A percentile compares a stretch with the other conserved stretches of the same genome.
phyloP scores from a whole-genome alignment of 805 yeast species.

The Metschnikowia kunwiensis region DNA sequence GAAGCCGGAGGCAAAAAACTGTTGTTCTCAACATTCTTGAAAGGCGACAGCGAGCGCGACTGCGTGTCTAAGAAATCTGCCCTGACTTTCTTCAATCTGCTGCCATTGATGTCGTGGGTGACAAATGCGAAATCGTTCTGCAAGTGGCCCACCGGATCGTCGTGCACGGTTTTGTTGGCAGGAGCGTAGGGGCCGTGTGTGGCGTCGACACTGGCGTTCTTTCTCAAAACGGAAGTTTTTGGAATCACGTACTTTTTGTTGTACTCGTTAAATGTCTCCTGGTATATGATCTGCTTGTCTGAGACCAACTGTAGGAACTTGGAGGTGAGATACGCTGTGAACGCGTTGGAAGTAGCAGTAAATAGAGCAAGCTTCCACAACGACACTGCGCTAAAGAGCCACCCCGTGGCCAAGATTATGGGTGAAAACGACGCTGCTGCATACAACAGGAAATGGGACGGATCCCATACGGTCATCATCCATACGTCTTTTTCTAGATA shows the following conservation, averaged over 20 bases:
- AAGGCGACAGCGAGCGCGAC: slow-evolving; percentile 15
- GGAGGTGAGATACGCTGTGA: slow-evolving; percentile 39
- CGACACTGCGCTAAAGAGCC: slow-evolving; percentile 27
- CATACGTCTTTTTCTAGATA: slow-evolving; percentile 40
- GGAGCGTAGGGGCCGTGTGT: slow-evolving; percentile 38
- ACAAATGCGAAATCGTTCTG: slow-evolving; percentile 40
- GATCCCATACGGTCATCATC: slow-evolving; percentile 65
- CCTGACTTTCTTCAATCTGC: slow-evolving; percentile 18
- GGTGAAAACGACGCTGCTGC: slow-evolving; percentile 61
- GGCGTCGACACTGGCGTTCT: slow-evolving; percentile 63
- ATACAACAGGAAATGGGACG: slow-evolving; percentile 53
- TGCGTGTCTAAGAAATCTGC: slow-evolving; percentile 12
- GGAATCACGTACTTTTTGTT: slow-evolving; percentile 63
- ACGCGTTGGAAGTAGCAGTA: slow-evolving; percentile 29
- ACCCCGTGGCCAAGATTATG: slow-evolving; percentile 39
- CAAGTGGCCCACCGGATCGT: slow-evolving; percentile 21
- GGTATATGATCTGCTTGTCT: slow-evolving; percentile 59
- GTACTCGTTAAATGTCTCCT: slow-evolving; percentile 62
- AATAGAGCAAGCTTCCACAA: slow-evolving; percentile 34
- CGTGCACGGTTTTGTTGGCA: slow-evolving; percentile 24
- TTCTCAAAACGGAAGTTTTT: slow-evolving; percentile 44
- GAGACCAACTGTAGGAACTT: slow-evolving; percentile 45
- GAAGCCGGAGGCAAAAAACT: slow-evolving; percentile 6
- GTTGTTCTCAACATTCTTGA: slow-evolving; percentile 5
- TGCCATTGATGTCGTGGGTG: slow-evolving; percentile 49